phyloP scores from a whole-genome alignment of 192 early-diverging fungal genomes.

The Gorgonomyces haynaldii region DNA sequence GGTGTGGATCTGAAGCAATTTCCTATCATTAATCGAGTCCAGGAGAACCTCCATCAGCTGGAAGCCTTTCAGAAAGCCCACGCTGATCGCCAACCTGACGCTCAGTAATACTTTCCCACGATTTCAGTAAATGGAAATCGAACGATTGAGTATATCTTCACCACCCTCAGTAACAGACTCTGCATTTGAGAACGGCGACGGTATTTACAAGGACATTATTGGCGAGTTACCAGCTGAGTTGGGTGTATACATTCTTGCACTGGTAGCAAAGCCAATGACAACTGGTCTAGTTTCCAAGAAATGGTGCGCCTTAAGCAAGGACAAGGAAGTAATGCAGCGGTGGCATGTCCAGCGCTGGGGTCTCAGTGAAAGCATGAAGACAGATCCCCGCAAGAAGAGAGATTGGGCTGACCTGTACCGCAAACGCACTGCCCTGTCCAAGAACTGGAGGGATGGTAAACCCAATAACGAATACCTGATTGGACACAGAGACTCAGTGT shows the following conservation, averaged over 20 bases:
- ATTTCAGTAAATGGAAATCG: too few species aligned
- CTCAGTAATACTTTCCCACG: too few species aligned
- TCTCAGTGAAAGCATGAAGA: background rate
- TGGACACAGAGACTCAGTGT: conserved; percentile 44
- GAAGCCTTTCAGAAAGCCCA: conserved; percentile 47
- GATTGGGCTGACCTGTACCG: conserved; percentile 28
- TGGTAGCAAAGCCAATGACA: too few species aligned
- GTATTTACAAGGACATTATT: too few species aligned
- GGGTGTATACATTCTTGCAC: background rate
- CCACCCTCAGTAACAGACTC: too few species aligned
- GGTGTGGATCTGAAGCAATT: conserved; percentile 59
- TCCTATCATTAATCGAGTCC: conserved; percentile 56
- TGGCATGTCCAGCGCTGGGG: background rate
- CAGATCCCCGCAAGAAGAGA: background rate
- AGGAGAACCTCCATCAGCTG: conserved; percentile 37
- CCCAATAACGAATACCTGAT: conserved; percentile 14
- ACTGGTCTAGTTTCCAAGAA: too few species aligned
- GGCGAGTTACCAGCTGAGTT: background rate
- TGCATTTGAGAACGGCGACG: too few species aligned
- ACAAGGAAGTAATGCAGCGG: background rate
- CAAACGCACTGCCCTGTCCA: conserved; percentile 18
- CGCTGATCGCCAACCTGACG: conserved; percentile 26
- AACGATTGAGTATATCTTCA: too few species aligned
- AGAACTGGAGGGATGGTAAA: conserved; percentile 33
- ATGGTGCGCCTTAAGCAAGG: background rate